phyloP scores from a whole-genome alignment of 768 basidiomycete species.

The Chalciporus pseudorubinellus region DNA sequence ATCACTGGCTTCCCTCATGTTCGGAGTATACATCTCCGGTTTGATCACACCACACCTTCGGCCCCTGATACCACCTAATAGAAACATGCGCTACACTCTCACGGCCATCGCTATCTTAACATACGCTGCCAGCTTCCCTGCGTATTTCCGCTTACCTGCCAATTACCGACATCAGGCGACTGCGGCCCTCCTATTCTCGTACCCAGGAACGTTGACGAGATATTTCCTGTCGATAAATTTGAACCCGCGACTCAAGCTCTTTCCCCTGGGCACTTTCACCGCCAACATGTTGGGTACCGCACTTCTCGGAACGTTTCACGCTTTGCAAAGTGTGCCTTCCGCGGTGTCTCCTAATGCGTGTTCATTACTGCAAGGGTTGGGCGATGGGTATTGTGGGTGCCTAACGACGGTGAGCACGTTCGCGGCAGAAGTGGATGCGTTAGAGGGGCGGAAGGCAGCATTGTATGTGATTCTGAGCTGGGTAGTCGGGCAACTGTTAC shows the following conservation, averaged over 20 bases:
- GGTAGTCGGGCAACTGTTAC: constrained; percentile 61
- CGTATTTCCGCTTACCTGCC: constrained; percentile 72
- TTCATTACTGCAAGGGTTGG: constrained; percentile 73
- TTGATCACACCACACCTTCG: constrained; percentile 42
- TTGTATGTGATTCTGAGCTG: constrained; percentile 72
- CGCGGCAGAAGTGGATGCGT: constrained; percentile 67
- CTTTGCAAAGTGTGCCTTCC: constrained; percentile 55
- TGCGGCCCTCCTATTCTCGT: constrained; percentile 85
- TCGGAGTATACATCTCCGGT: constrained; percentile 66
- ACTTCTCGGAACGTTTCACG: constrained; percentile 71
- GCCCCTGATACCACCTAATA: constrained; percentile 40
- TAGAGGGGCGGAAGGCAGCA: constrained; percentile 57
- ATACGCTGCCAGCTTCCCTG: constrained; percentile 73
- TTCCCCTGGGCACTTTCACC: constrained; percentile 78
- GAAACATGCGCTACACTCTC: constrained; percentile 46
- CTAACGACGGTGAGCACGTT: constrained; percentile 95
- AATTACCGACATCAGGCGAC: constrained; percentile 76
- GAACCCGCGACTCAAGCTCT: constrained; percentile 57
- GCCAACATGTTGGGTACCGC: constrained; percentile 80
- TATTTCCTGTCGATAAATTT: constrained; percentile 72
- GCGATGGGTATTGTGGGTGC: constrained; percentile 94
- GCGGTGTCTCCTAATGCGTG: constrained; percentile 54
- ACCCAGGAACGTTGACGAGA: constrained; percentile 83
- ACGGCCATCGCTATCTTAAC: constrained; percentile 56
- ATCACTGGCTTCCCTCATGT: constrained; percentile 70